Evolutionary conservation across 257 asterid species (phyloP), one percentile per base, ranked within the genome.

Genomic region (Solanum piurae): DNA sequence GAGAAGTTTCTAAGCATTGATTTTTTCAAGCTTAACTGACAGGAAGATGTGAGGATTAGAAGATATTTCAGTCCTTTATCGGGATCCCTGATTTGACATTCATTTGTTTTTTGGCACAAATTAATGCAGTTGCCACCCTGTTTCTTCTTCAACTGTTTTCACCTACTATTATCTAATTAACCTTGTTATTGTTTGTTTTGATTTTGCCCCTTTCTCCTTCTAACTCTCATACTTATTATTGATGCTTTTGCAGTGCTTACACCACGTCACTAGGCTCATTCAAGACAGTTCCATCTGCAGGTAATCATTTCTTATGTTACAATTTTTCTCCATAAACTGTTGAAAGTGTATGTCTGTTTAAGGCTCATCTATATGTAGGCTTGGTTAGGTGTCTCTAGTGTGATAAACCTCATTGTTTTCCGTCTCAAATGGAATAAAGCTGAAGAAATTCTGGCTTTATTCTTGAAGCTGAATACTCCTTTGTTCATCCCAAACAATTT

Each of bases 201-300:
- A 49, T 44, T 80, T 82, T 82, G 44, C 42, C 29, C 12, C 20
- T 76, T 40, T 82, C 11, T 49, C 29, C 18, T 14, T 44, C 38
- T 49, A 2, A 27, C 33, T 68, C 62, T 66, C 68, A 82, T 86
- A 23, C 83, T 33, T 21, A 18, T 7, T 64, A 71, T 68, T 82
- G 69, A 10, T 83, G 75, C 42, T 84, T 90, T 88, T 88, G 66
- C 93, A 91, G 94, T 92, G 89, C 94, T 91, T 83, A 91, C 92
- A 84, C 94, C 93, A 84, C 89, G 49, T 85, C 90, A 92, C 83
- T 89, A 88, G 91, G 84, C 83, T 88, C 88, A 64, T 10, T 89
- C 89, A 83, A 84, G 88, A 72, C 83, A 87, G 90, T 76, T 88
- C 89, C 90, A 83, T 85, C 87, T 88, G 91, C 75, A 88, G 74